Evolutionary conservation across 2,329 filamentous ascomycete species (phyloP), one percentile per base, ranked within the genome.

Genomic region (Sporothrix dimorphospora): DNA sequence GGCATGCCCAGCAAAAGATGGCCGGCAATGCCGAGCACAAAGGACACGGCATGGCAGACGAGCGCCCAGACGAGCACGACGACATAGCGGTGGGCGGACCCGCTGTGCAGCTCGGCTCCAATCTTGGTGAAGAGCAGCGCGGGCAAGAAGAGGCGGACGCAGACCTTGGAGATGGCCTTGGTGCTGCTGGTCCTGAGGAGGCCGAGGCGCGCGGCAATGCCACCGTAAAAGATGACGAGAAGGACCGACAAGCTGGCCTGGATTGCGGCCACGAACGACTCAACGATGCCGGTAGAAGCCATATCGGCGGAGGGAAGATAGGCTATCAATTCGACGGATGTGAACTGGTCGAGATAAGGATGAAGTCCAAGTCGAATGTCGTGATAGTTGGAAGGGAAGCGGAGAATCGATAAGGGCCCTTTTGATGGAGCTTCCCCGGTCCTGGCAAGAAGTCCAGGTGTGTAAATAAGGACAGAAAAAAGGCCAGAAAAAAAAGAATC

Each of bases 201-300:
- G 4, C 79, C 77, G 42, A 82, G 77, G 49, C 79, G 77, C 0
- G 82, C 82, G 0, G 83, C 82, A 6, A 84, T 49, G 16, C 78
- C 81, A 19, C 84, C 84, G 72, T 84, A 84, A 24, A 74, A 79
- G 30, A 86, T 83, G 30, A 84, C 83, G 2, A 86, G 79, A 4
- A 86, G 79, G 1, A 85, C 84, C 0, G 84, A 85, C 38, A 85
- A 76, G 66, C 80, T 81, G 34, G 84, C 84, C 77, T 86, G 83
- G 38, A 85, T 78, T 34, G 83, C 84, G 0, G 81, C 83, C 1
- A 84, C 72, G 72, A 85, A 82, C 27, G 83, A 84, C 71, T 78
- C 75, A 40, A 80, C 55, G 14, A 82, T 75, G 11, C 80, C 78
- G 2, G 72, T 72, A 11, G 75, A 53, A 1, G 76, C 73, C 76